Conservation (phyloP, 192 early-diverging fungal species). For the Spizellomyces sp. region DNA sequence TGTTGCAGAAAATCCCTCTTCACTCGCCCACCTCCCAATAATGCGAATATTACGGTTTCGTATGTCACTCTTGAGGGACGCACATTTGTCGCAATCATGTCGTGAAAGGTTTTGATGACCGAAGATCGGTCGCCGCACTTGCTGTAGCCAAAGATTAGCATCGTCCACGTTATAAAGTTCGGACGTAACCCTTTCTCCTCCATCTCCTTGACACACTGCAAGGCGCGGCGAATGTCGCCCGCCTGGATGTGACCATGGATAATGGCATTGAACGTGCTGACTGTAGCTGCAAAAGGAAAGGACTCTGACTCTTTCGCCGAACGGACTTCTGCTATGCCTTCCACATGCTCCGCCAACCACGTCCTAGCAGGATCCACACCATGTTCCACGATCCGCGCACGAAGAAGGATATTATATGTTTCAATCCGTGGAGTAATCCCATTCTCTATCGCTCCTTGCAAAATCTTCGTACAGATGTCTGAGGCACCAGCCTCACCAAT, state of each 20-base stretch:
- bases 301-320: neutral
- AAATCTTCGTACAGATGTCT: neutral
- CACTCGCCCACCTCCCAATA: slow-evolving; percentile 6
- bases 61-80: slow-evolving; percentile 17
- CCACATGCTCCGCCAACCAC: neutral
- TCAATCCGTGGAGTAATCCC: slow-evolving; percentile 8
- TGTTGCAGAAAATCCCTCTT: slow-evolving; percentile 9
- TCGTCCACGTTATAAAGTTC: slow-evolving; percentile 31
- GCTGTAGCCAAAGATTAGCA: slow-evolving; percentile 34
- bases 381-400: neutral
- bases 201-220: slow-evolving; percentile 22
- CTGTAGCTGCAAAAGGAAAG: slow-evolving; percentile 6
- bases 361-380: slow-evolving; percentile 7
- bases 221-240: slow-evolving; percentile 27
- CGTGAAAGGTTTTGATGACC: slow-evolving; percentile 8
- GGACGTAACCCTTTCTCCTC: slow-evolving; percentile 14
- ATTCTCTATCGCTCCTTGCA: neutral
- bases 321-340: neutral
- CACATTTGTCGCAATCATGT: slow-evolving; percentile 1
- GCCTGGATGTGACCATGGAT: slow-evolving; percentile 23
- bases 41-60: slow-evolving; percentile 29
- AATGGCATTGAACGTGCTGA: slow-evolving; percentile 34
- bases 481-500: slow-evolving; percentile 1
- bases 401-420: slow-evolving; percentile 25
- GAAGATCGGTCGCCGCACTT: slow-evolving; percentile 17